Evolutionary conservation across 371 early-diverging fungal species (phyloP).

Genomic region (Parasitella parasitica): DNA sequence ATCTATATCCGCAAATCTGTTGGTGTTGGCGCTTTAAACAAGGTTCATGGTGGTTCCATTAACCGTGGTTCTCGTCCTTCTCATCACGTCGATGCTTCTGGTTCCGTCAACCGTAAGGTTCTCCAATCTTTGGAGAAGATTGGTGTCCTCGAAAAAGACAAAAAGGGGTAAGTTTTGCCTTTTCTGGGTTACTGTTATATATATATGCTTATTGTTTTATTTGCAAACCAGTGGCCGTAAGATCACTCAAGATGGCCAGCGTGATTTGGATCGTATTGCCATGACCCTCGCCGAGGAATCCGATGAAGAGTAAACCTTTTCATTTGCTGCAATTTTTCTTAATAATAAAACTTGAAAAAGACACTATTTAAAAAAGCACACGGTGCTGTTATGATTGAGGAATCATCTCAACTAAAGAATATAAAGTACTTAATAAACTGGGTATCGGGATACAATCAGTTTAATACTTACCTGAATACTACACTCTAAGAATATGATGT

Average conservation of each 20-base stretch:
- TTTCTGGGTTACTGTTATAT: not conserved
- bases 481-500: no score
- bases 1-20: conserved; percentile 92
- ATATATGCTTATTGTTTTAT: not conserved
- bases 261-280: conserved; percentile 83
- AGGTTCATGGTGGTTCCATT: conserved; percentile 86
- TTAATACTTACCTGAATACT: no score
- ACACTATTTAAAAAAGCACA: not conserved
- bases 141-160: conserved; percentile 89
- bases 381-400: no score
- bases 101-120: conserved; percentile 90
- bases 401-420: no score
- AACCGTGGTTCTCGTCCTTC: conserved; percentile 94
- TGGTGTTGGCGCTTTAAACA: conserved; percentile 92
- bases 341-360: not conserved
- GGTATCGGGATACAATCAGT: no score
- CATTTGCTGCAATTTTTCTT: conserved; percentile 1
- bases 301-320: conserved; percentile 33
- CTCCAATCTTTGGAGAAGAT: conserved; percentile 97
- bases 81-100: conserved; percentile 84
- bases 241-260: conserved; percentile 81
- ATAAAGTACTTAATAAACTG: no score
- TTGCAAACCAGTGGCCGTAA: conserved; percentile 67
- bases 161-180: conserved; percentile 68
- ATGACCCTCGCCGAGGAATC: conserved; percentile 41